Conservation (phyloP, 768 basidiomycete genomes). For the Filobasidium wieringae region DNA sequence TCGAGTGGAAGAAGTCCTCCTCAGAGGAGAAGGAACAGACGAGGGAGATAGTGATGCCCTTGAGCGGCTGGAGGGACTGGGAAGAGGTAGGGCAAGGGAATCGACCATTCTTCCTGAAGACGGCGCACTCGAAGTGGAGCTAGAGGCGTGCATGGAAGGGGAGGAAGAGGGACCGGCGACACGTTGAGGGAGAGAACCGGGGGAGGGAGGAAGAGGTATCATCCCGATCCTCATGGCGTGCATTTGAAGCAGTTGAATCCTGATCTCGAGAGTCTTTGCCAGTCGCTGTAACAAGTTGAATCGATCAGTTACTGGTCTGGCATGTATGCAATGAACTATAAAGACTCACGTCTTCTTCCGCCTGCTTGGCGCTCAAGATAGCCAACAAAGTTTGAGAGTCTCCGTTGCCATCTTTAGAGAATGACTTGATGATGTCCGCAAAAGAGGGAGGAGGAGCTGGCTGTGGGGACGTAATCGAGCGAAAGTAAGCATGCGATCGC, state of each 20-base stretch:
- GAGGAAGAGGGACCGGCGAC: background rate
- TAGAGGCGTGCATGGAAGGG: too few species aligned
- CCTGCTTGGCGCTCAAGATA: conserved; percentile 81
- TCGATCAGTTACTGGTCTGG: background rate
- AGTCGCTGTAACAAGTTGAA: conserved; percentile 21
- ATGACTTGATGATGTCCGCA: conserved; percentile 75
- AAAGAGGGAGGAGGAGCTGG: conserved; percentile 63
- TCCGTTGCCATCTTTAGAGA: conserved; percentile 72
- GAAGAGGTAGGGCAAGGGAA: too few species aligned
- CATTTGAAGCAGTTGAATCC: conserved; percentile 34
- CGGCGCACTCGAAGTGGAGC: too few species aligned
- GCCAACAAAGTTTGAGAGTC: conserved; percentile 84
- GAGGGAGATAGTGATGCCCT: too few species aligned
- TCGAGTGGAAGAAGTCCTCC: background rate
- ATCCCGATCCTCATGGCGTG: conserved; percentile 9
- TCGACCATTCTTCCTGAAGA: too few species aligned
- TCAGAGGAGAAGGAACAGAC: too few species aligned
- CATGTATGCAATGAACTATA: background rate
- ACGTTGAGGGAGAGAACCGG: background rate
- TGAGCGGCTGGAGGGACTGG: too few species aligned
- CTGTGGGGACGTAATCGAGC: conserved; percentile 5
- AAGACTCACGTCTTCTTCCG: conserved; percentile 72
- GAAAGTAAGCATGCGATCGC: background rate
- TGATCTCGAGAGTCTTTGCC: conserved; percentile 33
- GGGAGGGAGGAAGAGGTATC: background rate